These are phyloP conservation scores for bread wheat (Triticum aestivum) DNA, from an alignment of 176 grass and related monocot species.

Conservation along the genomic window DNA sequence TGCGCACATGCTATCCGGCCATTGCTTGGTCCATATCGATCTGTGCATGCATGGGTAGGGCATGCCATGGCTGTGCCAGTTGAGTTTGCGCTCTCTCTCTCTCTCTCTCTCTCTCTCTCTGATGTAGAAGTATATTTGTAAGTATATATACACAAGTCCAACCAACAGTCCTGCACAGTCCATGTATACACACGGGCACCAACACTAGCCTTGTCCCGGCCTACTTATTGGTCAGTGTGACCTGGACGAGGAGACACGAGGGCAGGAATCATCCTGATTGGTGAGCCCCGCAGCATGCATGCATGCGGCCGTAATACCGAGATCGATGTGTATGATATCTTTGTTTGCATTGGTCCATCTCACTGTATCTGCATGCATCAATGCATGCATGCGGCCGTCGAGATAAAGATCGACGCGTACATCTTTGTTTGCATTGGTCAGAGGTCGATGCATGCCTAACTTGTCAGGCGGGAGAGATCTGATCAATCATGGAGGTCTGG, in stretches of 20 bases:
- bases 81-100: background rate
- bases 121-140: too few species aligned
- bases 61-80: background rate
- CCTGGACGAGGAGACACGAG: background rate
- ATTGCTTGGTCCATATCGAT: background rate
- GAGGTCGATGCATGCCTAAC: slow-evolving; percentile 2
- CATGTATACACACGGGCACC: background rate
- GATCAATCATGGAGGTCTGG: background rate
- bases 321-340: background rate
- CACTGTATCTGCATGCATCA: too few species aligned
- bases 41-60: background rate
- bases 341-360: background rate
- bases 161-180: background rate
- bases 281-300: background rate
- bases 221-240: background rate
- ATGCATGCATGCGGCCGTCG: background rate
- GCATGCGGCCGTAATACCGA: too few species aligned
- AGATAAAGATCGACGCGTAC: background rate
- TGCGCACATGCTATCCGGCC: background rate
- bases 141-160: too few species aligned
- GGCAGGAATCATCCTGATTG: background rate
- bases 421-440: background rate
- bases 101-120: too few species aligned
- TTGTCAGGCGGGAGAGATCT: slow-evolving; percentile 4
- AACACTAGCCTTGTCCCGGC: background rate